Evolutionary conservation across 1,139 yeast species (phyloP), one percentile per base, ranked within the genome.

Genomic region (Geotrichum klebahnii): DNA sequence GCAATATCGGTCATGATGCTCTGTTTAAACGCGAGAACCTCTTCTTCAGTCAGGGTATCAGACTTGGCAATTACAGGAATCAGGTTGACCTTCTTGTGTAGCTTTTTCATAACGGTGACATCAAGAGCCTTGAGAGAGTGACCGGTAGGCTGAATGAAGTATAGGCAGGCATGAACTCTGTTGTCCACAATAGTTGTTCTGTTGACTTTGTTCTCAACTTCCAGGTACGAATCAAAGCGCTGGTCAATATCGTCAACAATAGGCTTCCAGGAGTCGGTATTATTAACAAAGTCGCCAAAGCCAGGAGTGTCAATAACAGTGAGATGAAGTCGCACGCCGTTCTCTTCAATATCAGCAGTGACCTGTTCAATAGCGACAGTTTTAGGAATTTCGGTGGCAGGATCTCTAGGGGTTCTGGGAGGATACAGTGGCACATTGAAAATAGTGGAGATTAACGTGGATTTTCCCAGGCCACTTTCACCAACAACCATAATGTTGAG

Each of bases 131-230:
- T 86, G 67, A 92, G 78, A 37, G 89, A 81, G 70, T 92, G 98
- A 52, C 97, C 98, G 23, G 97, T 90, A 61, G 97, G 98, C 71
- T 90, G 97, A 63, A 94, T 86, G 62, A 94, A 84, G 76, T 90
- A 90, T 70, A 90, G 78, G 78, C 97, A 97, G 54, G 97, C 97
- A 69, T 90, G 90, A 68, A 90, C 90, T 79, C 97, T 84, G 82
- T 90, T 90, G 50, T 72, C 72, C 59, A 92, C 98, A 65, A 92
- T 76, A 32, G 79, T 69, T n/a, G 84, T 71, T 67, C 98, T 81
- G 69, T 83, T 84, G 56, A 88, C 78, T 67, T 85, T 83, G 65
- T 89, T 88, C 72, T 94, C 98, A 45, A 83, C 81, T 69, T 92
- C 98, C 70, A 94, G 80, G 67, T 82, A 90, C 58, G 79, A 77